Percentiles rank a stretch among this genome's conserved stretches.
These are phyloP conservation scores for Heliosperma pusillum DNA, from an alignment of 148 eudicot genomes.

Conservation along the genomic window DNA sequence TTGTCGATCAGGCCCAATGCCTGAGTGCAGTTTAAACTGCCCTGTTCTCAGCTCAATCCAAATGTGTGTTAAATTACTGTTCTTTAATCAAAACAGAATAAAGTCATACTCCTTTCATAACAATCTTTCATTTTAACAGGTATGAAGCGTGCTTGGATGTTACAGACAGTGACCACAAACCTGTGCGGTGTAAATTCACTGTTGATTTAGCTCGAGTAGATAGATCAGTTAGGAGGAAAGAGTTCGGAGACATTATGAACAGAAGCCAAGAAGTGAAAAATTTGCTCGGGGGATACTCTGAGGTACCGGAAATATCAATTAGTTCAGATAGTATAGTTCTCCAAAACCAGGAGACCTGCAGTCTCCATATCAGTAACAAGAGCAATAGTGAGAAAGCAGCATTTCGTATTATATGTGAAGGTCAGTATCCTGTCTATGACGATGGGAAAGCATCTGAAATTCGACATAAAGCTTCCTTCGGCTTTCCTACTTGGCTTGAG, in stretches of 20 bases:
- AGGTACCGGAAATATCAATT: conserved; percentile 58
- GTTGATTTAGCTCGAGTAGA: conserved; percentile 75
- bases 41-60: conserved; percentile 65
- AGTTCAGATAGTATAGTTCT: conserved; percentile 53
- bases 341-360: conserved; percentile 61
- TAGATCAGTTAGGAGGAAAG: conserved; percentile 88
- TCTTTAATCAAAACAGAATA: background rate
- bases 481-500: conserved; percentile 96
- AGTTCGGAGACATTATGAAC: conserved; percentile 61
- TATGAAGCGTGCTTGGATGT: conserved; percentile 98
- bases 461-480: conserved; percentile 61
- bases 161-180: conserved; percentile 93
- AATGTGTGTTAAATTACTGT: conserved; percentile 44
- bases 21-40: conserved; percentile 78
- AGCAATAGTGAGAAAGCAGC: conserved; percentile 52
- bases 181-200: conserved; percentile 82
- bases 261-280: conserved; percentile 42
- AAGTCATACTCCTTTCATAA: background rate
- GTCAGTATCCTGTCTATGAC: conserved; percentile 45
- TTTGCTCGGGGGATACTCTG: conserved; percentile 45
- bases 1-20: conserved; percentile 48
- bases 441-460: conserved; percentile 46
- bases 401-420: conserved; percentile 58
- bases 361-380: conserved; percentile 51
- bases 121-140: conserved; percentile 32